phyloP scores from a whole-genome alignment of 805 yeast species.

The Candida montana region DNA sequence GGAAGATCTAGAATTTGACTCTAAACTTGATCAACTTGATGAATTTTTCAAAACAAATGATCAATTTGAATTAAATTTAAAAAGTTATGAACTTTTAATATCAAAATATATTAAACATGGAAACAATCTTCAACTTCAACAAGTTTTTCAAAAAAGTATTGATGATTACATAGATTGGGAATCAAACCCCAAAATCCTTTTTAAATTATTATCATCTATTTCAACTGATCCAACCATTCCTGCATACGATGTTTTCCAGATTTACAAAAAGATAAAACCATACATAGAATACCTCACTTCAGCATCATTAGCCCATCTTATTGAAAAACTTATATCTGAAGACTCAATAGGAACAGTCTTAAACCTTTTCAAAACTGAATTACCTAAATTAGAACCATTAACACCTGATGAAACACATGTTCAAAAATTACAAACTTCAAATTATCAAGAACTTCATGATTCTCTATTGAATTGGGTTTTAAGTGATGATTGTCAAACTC shows the following conservation, averaged over 20 bases:
- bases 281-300: constrained; percentile 34
- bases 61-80: constrained; percentile 2
- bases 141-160: constrained; percentile 31
- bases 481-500: constrained; percentile 30
- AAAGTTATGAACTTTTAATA: constrained; percentile 12
- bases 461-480: constrained; percentile 42
- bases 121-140: constrained; percentile 11
- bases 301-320: constrained; percentile 34
- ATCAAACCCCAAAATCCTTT: constrained; percentile 19
- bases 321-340: constrained; percentile 30
- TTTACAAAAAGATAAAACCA: constrained; percentile 38
- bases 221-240: constrained; percentile 24
- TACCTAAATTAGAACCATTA: constrained; percentile 23
- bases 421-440: constrained; percentile 14
- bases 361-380: constrained; percentile 38
- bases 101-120: constrained; percentile 7
- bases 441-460: constrained; percentile 33
- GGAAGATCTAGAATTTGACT: too few relatives aligned
- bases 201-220: constrained; percentile 25
- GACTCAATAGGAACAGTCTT: constrained; percentile 36
- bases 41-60: neutral
- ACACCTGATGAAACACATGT: constrained; percentile 1
- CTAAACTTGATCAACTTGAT: neutral
- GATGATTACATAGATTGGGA: constrained; percentile 41
- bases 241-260: constrained; percentile 24